Evolutionary conservation across 768 basidiomycete genomes (phyloP).

Genomic region (Termitomyces sp.): DNA sequence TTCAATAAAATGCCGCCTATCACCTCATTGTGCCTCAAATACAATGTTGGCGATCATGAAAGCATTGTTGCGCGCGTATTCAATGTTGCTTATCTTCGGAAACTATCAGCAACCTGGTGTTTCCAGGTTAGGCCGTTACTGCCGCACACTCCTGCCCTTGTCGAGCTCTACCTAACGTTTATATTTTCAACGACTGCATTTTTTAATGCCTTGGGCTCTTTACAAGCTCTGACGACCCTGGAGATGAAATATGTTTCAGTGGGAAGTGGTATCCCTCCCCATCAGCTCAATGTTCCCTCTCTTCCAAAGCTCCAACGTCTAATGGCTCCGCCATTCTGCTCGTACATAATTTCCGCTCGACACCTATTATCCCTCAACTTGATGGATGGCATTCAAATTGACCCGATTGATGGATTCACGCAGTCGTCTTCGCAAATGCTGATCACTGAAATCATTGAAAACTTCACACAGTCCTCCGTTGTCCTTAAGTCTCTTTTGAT

Average conservation of each 20-base stretch:
- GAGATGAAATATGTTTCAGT: neutral
- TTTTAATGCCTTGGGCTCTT: constrained; percentile 3
- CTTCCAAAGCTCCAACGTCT: constrained; percentile 7
- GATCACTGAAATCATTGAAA: neutral
- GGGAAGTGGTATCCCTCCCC: neutral
- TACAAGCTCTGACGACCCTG: constrained; percentile 3
- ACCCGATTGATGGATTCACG: neutral
- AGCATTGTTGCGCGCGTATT: neutral
- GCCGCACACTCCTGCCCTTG: neutral
- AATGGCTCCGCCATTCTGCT: neutral
- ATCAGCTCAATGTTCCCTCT: constrained; percentile 1
- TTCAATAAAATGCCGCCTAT: neutral
- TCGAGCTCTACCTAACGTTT: neutral
- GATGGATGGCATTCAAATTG: neutral
- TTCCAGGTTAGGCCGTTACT: neutral
- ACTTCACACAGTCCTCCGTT: neutral
- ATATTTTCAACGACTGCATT: neutral
- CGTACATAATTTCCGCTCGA: constrained; percentile 1
- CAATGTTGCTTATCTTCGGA: neutral
- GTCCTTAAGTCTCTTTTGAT: neutral
- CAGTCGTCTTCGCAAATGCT: neutral
- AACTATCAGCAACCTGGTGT: neutral
- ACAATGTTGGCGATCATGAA: neutral
- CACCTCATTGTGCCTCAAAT: constrained; percentile 3
- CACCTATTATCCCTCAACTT: constrained; percentile 5